Base-by-base conservation (phyloP, 495 filamentous ascomycete genomes). In the Lasiosphaeria hispida region DNA sequence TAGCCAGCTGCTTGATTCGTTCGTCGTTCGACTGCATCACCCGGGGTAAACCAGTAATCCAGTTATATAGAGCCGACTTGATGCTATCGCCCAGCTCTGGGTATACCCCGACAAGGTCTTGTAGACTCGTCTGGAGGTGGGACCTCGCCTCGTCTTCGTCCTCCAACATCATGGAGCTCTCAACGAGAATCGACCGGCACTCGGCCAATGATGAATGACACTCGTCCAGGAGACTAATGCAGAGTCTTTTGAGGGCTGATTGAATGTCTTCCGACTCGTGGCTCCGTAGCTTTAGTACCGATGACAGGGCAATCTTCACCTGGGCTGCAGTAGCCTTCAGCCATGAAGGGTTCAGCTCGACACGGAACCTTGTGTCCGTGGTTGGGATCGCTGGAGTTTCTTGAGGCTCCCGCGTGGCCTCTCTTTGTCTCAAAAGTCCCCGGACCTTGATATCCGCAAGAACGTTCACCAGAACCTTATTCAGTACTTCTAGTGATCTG, bases 21-120 rank as follows among this genome's bases (percentile, higher is more conserved):
- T 97, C 91, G 54, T 99, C 93, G 54, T 84, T 88, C 19, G 85
- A 84, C 68, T 92, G 89, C 83, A 97, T 94, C 10, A 89, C 71
- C 38, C 91, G 80, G 3, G 95, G 88, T 30, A 97, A 81, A 14
- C 88, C 82, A 2, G 83, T 81, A 13, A 94, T 78, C 92, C 92
- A 96, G 39, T 81, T 84, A 69, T 96, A 88, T 4, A 96, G 70
- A 1, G 84, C 86, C 30, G 76, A 81, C 64, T 90, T 91, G 44
- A 96, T 73, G 13, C 82, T 72, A 14, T 91, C 88, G 17, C 82
- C 70, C 0, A 96, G 71, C 33, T 81, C 74, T 10, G 80, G 68
- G 59, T 94, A 84, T 14, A 86, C 77, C n/a, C 74, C 78, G 2
- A 84, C 77, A 42, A 90, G 77, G 63, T 86, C 79, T 37, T 75